These are phyloP conservation scores for Pestalotiopsis sp. DNA, from an alignment of 2,329 filamentous ascomycete genomes.

Conservation along the genomic window DNA sequence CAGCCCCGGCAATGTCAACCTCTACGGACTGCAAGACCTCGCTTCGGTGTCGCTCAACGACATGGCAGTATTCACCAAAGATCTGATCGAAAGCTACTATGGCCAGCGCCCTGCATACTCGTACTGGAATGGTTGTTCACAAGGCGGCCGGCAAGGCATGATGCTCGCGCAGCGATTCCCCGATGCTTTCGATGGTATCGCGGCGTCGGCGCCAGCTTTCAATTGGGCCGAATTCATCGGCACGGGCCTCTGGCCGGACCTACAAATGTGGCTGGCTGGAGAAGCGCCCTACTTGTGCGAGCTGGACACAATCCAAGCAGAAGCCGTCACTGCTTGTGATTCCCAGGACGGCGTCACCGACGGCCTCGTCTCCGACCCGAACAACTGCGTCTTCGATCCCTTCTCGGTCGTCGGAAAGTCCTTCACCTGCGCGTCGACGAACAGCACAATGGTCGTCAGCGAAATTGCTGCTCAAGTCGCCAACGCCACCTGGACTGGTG, in stretches of 20 bases:
- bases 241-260: not conserved
- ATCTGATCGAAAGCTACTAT: constrained; percentile 33
- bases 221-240: constrained; percentile 18
- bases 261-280: not conserved
- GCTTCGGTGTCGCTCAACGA: constrained; percentile 28
- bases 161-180: constrained; percentile 54
- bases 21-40: constrained; percentile 26
- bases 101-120: constrained; percentile 38
- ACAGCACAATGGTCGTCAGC: not conserved
- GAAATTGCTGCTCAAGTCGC: not conserved
- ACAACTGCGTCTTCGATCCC: not conserved
- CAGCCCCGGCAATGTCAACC: constrained; percentile 26
- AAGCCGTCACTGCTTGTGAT: not conserved
- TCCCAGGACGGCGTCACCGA: not conserved
- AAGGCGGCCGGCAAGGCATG: constrained; percentile 56
- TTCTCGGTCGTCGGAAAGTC: not conserved
- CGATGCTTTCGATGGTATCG: constrained; percentile 54
- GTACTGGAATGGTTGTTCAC: constrained; percentile 54
- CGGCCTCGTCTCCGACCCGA: not conserved
- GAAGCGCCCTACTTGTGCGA: not conserved
- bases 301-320: not conserved
- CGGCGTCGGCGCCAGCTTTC: constrained; percentile 47
- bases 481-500: not conserved
- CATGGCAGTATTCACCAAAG: not conserved
- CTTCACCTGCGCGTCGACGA: not conserved